phyloP scores from a whole-genome alignment of 305 asterid genomes.

The Fraxinus xanthoxyloides region DNA sequence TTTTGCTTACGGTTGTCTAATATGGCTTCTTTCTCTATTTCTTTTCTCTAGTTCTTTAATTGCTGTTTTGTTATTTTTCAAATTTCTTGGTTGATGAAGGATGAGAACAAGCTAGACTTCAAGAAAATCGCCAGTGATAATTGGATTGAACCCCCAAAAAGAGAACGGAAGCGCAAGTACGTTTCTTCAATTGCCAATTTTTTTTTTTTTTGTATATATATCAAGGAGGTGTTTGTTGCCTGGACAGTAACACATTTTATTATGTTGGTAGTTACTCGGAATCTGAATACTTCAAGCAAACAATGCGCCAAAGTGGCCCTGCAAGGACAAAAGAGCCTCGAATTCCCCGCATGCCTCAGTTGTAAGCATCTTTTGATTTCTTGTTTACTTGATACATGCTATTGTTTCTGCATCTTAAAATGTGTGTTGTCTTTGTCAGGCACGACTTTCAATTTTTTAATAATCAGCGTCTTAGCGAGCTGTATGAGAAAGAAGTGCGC shows the following conservation, averaged over 20 bases:
- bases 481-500: slow-evolving; percentile 99
- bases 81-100: slow-evolving; percentile 46
- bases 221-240: neutral
- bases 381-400: neutral
- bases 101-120: slow-evolving; percentile 84
- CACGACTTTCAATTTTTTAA: slow-evolving; percentile 99
- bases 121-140: slow-evolving; percentile 93
- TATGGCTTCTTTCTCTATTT: neutral
- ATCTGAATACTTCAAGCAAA: slow-evolving; percentile 97
- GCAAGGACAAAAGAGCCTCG: slow-evolving; percentile 93
- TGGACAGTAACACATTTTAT: neutral
- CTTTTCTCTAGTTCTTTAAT: slow-evolving; percentile 12
- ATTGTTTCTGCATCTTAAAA: slow-evolving; percentile 22
- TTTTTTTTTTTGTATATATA: neutral
- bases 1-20: neutral
- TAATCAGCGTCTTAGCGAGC: slow-evolving; percentile 89
- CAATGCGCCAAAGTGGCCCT: slow-evolving; percentile 99
- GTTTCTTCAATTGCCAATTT: slow-evolving; percentile 29
- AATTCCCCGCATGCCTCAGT: slow-evolving; percentile 99
- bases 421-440: slow-evolving; percentile 45
- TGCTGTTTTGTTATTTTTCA: slow-evolving; percentile 9
- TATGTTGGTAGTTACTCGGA: slow-evolving; percentile 70
- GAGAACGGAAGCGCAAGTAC: slow-evolving; percentile 99
- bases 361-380: slow-evolving; percentile 47
- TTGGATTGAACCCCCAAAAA: slow-evolving; percentile 90